Percentiles rank a stretch among this genome's conserved stretches.
Evolutionary conservation across 768 basidiomycete genomes (phyloP).

Genomic region (Hypsizygus marmoreus): DNA sequence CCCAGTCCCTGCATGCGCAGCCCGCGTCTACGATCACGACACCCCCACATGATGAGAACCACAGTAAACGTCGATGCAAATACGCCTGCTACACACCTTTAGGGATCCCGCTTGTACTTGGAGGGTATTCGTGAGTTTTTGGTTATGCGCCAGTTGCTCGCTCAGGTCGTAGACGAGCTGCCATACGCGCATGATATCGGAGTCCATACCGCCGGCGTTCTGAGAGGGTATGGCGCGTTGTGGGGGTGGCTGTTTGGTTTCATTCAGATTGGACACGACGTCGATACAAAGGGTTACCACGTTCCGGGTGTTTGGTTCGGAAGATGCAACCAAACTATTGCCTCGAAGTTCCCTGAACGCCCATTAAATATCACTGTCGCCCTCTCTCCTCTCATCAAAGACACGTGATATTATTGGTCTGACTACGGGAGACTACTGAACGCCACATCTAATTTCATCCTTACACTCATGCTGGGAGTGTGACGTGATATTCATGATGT

Average conservation of each 20-base stretch:
- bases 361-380: no score
- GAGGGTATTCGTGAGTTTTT: slow-evolving; percentile 68
- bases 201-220: slow-evolving; percentile 54
- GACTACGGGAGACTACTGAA: no score
- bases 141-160: slow-evolving; percentile 81
- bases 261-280: background rate
- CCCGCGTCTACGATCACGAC: slow-evolving; percentile 76
- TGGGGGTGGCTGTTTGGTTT: background rate
- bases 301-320: slow-evolving; percentile 2
- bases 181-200: slow-evolving; percentile 75
- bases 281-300: background rate
- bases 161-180: slow-evolving; percentile 79
- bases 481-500: no score
- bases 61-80: no score
- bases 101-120: slow-evolving; percentile 69
- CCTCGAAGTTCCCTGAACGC: background rate
- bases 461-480: no score
- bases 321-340: background rate
- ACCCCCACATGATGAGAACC: no score
- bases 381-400: no score
- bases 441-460: no score
- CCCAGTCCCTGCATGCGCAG: slow-evolving; percentile 68
- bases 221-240: background rate
- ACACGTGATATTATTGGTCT: no score
- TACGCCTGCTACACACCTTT: no score